Percentiles rank a stretch among this genome's conserved stretches.
Evolutionary conservation across 148 eudicot genomes (phyloP).

Genomic region (Linanthus parryae): DNA sequence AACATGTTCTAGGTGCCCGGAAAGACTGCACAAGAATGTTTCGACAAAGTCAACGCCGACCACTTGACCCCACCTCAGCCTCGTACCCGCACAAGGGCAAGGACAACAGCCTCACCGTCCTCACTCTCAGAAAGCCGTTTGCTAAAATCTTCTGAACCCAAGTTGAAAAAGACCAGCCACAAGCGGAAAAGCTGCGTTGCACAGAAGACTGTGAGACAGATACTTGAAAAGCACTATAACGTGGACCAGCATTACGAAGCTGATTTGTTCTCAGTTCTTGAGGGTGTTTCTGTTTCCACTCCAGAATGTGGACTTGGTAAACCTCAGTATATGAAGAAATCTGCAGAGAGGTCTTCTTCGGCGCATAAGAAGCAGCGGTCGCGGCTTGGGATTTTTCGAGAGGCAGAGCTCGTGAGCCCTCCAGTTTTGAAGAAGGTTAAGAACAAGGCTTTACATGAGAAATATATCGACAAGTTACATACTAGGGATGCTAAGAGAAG

Average conservation of each 20-base stretch:
- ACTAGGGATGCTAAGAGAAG: slow-evolving; percentile 68
- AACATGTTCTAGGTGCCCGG: slow-evolving; percentile 70
- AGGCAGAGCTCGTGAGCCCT: slow-evolving; percentile 41
- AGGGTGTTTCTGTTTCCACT: slow-evolving; percentile 29
- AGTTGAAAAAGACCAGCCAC: slow-evolving; percentile 25
- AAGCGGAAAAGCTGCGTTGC: slow-evolving; percentile 39
- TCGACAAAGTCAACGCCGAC: slow-evolving; percentile 66
- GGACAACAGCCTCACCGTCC: slow-evolving; percentile 24
- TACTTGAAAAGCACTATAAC: slow-evolving; percentile 51
- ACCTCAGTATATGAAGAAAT: slow-evolving; percentile 26
- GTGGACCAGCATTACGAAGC: slow-evolving; percentile 39
- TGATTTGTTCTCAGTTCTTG: slow-evolving; percentile 55
- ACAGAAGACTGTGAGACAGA: slow-evolving; percentile 58
- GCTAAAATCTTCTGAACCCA: slow-evolving; percentile 29
- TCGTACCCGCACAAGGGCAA: slow-evolving; percentile 41
- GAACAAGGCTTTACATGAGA: slow-evolving; percentile 75
- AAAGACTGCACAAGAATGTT: slow-evolving; percentile 89
- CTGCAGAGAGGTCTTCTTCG: slow-evolving; percentile 32
- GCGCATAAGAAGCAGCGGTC: slow-evolving; percentile 41
- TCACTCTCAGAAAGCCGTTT: slow-evolving; percentile 37
- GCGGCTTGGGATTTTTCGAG: slow-evolving; percentile 23
- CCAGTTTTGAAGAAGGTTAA: slow-evolving; percentile 72
- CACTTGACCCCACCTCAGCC: slow-evolving; percentile 57
- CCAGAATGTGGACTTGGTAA: slow-evolving; percentile 23
- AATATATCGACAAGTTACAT: slow-evolving; percentile 73